Base-by-base conservation (phyloP, 768 basidiomycete species). In the Suillus sp. region DNA sequence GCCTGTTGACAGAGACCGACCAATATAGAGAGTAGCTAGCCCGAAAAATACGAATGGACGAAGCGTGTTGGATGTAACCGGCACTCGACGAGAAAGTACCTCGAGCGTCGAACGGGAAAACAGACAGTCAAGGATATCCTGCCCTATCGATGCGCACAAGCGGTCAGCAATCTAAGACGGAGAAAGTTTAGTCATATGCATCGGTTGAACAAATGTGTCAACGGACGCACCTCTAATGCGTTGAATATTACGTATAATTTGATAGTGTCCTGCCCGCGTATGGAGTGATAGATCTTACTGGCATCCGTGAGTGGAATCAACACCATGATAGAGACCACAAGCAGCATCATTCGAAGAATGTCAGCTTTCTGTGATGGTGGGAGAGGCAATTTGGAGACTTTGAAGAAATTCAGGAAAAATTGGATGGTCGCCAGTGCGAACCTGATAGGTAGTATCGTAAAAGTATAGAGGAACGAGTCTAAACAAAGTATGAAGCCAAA, bases 161-260 rank as follows among this genome's bases (percentile, higher is more conserved):
- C 95, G 81, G 75, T 99, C 97, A 32, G 89, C 97, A 66, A 99
- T 98, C 96, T 98, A 56, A 8, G 32, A 60, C 30, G 0, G 22
- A 62, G 60, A 20, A 35, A 32, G n/a, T 55, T 13, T 20, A 3
- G 35, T 9, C 43, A 25, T 34, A 34, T 63, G 35, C 51, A 61
- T 37, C 66, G 30, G 22, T 61, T 38, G 11, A 48, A 20, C 20
- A 20, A 20, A 50, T 11, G 3, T n/a, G 27, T 4, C 13, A 67
- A n/a, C 25, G 32, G 59, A 73, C 87, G 62, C 75, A 96, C 96
- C 84, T 99, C 97, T 8, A 99, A 83, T 13, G 95, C 96, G 75
- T 98, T 99, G 78, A 98, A 99, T 58, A 99, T 96, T 64, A 99
- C 97, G 78, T 99, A 99, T 56, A 99, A 78, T 78, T 99, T 99